Base-by-base conservation (phyloP, 805 yeast genomes). In the Lachancea lanzarotensis region DNA sequence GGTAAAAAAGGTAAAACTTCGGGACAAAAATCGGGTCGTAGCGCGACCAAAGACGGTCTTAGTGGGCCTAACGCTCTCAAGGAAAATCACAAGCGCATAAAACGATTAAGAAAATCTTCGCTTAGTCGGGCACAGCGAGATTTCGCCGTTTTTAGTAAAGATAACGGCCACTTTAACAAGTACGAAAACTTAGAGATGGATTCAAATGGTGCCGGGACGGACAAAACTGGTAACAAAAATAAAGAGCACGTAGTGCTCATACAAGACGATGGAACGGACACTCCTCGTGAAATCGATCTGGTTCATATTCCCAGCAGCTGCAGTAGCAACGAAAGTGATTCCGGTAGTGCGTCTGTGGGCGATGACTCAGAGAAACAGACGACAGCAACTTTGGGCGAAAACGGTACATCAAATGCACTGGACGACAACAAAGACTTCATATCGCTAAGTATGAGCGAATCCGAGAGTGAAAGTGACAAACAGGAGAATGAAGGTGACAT, bases 341-440 rank as follows among this genome's bases (percentile, higher is more conserved):
- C 12, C 8, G 35, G 25, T 25, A 15, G 20, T 16, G 22, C 9
- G 36, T 11, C 18, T n/a, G n/a, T n/a, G 38, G 27, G 19, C 29
- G 36, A n/a, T 30, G 20, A 22, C 18, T 34, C 18, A 15, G 34
- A 35, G 7, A 35, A 19, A 12, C 6, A 16, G 20, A 18, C 4
- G 5, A 6, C 38, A 3, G 3, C 16, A 10, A 20, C n/a, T 19
- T 4, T 27, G 30, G 38, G 33, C 2, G 41, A 35, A 13, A 15
- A 42, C 12, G 20, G 32, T 10, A 32, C 35, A 11, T 45, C 38
- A 10, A 62, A 66, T 44, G 67, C 60, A 13, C 53, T 70, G 19
- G 67, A 62, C 6, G 62, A 60, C 3, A 71, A 71, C 45, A 63
- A 56, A 5, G 76, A 72, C 45, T 72, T 67, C 50, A 72, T 72